Base-by-base conservation (phyloP, 139 green algal genomes). In the Chlorokybus atmophyticus region DNA sequence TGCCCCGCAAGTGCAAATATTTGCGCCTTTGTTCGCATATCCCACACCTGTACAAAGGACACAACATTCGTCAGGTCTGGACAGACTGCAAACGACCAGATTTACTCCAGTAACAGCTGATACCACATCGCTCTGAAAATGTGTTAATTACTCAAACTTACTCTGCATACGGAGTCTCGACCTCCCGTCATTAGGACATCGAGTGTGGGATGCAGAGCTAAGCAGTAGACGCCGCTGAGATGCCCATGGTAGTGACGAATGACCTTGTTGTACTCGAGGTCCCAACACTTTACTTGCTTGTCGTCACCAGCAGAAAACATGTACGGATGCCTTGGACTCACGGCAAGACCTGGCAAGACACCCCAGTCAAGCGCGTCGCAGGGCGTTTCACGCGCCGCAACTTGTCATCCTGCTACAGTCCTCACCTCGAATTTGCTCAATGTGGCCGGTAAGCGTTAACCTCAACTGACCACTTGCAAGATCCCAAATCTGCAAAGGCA, bases 211-310 rank as follows among this genome's bases (percentile, higher is more conserved):
- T 99, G 92, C 52, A 95, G 75, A 10, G 85, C 80, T n/a, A 99
- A 73, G 47, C 70, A 85, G 75, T 97, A 97, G 24, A 99, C 83
- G 29, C 92, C 92, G 26, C 82, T 94, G 52, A 99, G 75, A 62
- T 99, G 92, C 4, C 92, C 92, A 67, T 99, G 92, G 74, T 97
- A 99, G 47, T 90, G 80, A 23, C 90, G 75, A 58, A 99, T 96
- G 19, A 95, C 87, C 79, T 97, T 96, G 77, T 99, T 99, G 60
- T 89, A 79, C 73, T 99, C 92, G 50, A 99, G 74, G 73, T 99
- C 92, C 92, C 92, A 99, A 76, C 91, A 99, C 79, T 95, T 98
- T 66, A 98, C 92, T 70, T 81, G 78, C 73, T 99, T 99, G 76
- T 99, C 92, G 30, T 97, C 73, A 19, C 76, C 84, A 59, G 74